Evolutionary conservation across 2,329 filamentous ascomycete species (phyloP).

Genomic region (Pseudovirgaria hyperparasitica): DNA sequence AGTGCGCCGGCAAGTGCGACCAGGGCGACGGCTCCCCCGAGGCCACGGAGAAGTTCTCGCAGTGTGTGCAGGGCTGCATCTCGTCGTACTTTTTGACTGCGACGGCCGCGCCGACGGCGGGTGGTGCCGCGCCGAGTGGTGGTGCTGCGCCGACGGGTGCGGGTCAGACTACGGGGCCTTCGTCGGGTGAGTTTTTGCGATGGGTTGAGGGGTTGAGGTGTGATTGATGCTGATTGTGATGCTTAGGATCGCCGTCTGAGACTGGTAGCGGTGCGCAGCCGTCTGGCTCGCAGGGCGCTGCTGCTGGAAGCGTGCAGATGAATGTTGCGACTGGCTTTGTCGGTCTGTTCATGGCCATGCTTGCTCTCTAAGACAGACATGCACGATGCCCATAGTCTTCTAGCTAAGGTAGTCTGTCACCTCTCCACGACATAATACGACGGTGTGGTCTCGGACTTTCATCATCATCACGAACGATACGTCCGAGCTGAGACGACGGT

Average conservation of each 20-base stretch:
- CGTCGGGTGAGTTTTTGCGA: constrained; percentile 1
- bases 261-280: constrained; percentile 9
- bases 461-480: too few species aligned
- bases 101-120: constrained; percentile 9
- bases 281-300: constrained; percentile 12
- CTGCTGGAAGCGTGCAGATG: constrained; percentile 18
- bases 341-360: constrained; percentile 21
- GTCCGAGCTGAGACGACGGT: too few species aligned
- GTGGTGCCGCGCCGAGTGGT: constrained; percentile 7
- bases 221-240: constrained; percentile 9
- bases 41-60: constrained; percentile 32
- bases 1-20: constrained; percentile 39
- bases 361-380: constrained; percentile 19
- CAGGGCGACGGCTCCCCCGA: constrained; percentile 37
- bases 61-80: constrained; percentile 38
- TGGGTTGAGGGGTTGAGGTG: not conserved
- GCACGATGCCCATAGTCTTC: too few species aligned
- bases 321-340: constrained; percentile 22
- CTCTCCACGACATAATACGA: too few species aligned
- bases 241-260: constrained; percentile 8
- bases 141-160: constrained; percentile 12
- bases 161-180: constrained; percentile 8
- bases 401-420: too few species aligned
- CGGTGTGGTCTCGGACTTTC: too few species aligned
- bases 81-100: constrained; percentile 32